Conservation (phyloP, 306 rosid genomes). For the Casuarina glauca region DNA sequence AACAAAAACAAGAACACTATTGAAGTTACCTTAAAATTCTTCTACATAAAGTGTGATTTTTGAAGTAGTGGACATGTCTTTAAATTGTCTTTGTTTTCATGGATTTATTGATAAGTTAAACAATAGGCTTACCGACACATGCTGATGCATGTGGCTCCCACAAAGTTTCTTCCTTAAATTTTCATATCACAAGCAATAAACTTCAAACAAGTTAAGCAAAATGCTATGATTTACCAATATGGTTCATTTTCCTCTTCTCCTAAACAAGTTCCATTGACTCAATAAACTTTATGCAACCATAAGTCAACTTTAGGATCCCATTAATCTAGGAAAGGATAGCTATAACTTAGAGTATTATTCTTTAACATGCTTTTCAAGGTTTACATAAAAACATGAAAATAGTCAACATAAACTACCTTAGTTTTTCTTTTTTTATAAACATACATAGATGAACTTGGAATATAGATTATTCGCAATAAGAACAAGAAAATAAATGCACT, state of each 20-base stretch:
- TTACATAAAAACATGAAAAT: neutral
- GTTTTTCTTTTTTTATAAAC: too few relatives aligned
- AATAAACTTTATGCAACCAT: slow-evolving; percentile 85
- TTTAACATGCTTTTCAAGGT: neutral
- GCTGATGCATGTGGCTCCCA: too few relatives aligned
- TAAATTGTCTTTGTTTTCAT: too few relatives aligned
- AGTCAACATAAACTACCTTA: neutral
- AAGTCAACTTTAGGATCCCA: slow-evolving; percentile 78
- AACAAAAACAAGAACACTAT: too few relatives aligned
- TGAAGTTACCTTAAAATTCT: too few relatives aligned
- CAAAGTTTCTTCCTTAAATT: too few relatives aligned
- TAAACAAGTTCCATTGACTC: slow-evolving; percentile 83
- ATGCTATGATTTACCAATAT: slow-evolving; percentile 92
- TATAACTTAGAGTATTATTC: slow-evolving; percentile 19
- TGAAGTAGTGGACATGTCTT: too few relatives aligned
- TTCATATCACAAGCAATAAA: neutral
- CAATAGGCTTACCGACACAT: too few relatives aligned
- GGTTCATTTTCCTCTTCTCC: slow-evolving; percentile 98
- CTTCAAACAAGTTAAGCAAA: slow-evolving; percentile 95
- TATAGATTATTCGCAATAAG: neutral
- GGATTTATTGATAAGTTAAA: too few relatives aligned
- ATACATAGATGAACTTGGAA: too few relatives aligned
- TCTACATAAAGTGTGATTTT: too few relatives aligned
- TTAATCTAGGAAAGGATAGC: slow-evolving; percentile 51
- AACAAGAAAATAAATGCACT: neutral